phyloP scores from a whole-genome alignment of 306 rosid species.

The Carpinus viminea region DNA sequence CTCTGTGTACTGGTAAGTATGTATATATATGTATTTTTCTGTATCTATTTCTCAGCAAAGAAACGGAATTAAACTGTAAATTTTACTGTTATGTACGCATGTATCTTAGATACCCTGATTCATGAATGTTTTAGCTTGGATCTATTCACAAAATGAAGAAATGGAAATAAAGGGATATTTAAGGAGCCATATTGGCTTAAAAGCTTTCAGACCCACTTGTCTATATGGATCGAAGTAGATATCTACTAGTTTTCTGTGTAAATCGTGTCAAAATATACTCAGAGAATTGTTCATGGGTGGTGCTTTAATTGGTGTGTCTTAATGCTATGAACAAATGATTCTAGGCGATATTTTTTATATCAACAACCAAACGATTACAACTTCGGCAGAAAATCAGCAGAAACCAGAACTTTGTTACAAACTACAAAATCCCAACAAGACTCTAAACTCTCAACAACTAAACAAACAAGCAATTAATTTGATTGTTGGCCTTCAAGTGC shows the following conservation, averaged over 20 bases:
- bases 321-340: background rate
- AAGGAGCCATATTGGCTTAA: background rate
- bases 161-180: background rate
- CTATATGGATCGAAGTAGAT: background rate
- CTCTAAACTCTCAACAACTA: no score
- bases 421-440: no score
- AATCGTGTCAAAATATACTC: background rate
- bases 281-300: background rate
- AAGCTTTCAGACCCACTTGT: background rate
- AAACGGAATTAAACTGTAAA: no score
- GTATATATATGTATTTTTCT: no score
- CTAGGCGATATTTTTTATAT: background rate
- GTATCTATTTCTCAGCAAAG: no score
- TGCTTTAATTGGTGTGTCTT: background rate
- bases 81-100: no score
- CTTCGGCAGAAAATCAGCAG: no score
- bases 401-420: no score
- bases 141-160: background rate
- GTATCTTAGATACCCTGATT: background rate
- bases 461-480: no score
- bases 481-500: background rate
- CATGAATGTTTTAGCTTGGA: background rate
- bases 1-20: slow-evolving; percentile 11
- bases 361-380: no score
- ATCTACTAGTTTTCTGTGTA: background rate